These are phyloP conservation scores for Austroboletus niveus DNA, from an alignment of 1,284 basidiomycete species.

Conservation along the genomic window DNA sequence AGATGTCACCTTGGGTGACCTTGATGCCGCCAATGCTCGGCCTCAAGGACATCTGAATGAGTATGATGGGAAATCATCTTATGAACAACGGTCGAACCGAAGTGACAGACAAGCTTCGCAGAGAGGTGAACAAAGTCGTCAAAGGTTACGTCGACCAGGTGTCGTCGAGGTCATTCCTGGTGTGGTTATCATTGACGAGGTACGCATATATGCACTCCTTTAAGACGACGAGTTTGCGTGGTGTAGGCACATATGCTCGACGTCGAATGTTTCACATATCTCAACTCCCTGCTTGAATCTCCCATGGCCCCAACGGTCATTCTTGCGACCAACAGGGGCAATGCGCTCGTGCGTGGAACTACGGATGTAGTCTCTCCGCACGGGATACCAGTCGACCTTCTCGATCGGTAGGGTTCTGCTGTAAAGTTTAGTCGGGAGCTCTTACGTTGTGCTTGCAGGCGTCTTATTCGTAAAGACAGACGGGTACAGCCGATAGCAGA, in stretches of 20 bases:
- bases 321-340: conserved; percentile 93
- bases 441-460: conserved; percentile 46
- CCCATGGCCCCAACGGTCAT: conserved; percentile 97
- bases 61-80: conserved; percentile 96
- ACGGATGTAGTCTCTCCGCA: conserved; percentile 92
- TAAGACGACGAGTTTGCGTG: background rate
- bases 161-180: conserved; percentile 97
- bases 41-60: conserved; percentile 99
- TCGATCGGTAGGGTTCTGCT: conserved; percentile 63
- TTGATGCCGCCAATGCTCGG: conserved; percentile 95
- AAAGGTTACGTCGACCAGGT: conserved; percentile 96
- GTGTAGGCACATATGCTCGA: conserved; percentile 97
- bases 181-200: conserved; percentile 98
- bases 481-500: conserved; percentile 81
- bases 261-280: conserved; percentile 98
- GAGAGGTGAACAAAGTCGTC: conserved; percentile 96
- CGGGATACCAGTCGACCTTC: conserved; percentile 88
- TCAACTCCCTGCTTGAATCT: conserved; percentile 94
- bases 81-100: conserved; percentile 95
- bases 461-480: conserved; percentile 97
- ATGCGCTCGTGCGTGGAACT: conserved; percentile 89
- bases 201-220: conserved; percentile 36
- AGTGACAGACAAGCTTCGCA: conserved; percentile 93
- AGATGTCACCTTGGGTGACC: conserved; percentile 94
- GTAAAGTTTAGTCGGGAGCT: conserved; percentile 4